Evolutionary conservation across 2,329 filamentous ascomycete species (phyloP), one percentile per base, ranked within the genome.

Genomic region (Alternaria ethzedia): DNA sequence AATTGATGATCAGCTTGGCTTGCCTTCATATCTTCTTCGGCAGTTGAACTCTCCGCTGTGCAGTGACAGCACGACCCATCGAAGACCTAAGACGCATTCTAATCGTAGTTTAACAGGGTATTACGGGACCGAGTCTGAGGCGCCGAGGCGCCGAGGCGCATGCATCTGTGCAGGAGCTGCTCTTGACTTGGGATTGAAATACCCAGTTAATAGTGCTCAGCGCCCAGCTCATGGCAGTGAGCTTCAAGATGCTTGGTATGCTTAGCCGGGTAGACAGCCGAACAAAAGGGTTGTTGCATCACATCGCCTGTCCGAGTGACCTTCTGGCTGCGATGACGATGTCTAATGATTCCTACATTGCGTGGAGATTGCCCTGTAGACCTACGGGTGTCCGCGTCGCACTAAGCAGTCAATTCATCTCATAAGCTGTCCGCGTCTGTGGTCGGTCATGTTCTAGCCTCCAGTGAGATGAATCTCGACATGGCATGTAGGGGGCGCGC

Each of bases 251-350:
- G 65, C 61, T 68, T 67, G 59, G 30, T 54, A 59, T 28, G 62
- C 68, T 68, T 71, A 71, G 54, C 70, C 70, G 63, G 57, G 28
- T 13, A 44, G 51, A 50, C 47, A 64, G 64, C 58, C 51, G 61
- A 64, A 54, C 49, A 50, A 32, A 21, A 58, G 25, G 41, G 41
- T 41, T 45, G 56, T 51, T 45, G 56, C 61, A 59, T 60, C 49
- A 50, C 28, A 63, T 45, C 17, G 20, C 50, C 36, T n/a, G 54
- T 44, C 55, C 17, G 43, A 32, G 20, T 20, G 20, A 57, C 32
- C 8, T 15, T 15, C 32, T 28, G 36, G n/a, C 30, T 41, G 9
- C 36, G 20, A 23, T 5, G 12, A 21, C 25, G 17, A 46, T 17
- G 41, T 26, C 26, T 20, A n/a, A 21, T 45, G 5, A 44, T 41